Evolutionary conservation across 257 asterid genomes (phyloP), one percentile per base, ranked within the genome.

Genomic region (Catharanthus roseus): DNA sequence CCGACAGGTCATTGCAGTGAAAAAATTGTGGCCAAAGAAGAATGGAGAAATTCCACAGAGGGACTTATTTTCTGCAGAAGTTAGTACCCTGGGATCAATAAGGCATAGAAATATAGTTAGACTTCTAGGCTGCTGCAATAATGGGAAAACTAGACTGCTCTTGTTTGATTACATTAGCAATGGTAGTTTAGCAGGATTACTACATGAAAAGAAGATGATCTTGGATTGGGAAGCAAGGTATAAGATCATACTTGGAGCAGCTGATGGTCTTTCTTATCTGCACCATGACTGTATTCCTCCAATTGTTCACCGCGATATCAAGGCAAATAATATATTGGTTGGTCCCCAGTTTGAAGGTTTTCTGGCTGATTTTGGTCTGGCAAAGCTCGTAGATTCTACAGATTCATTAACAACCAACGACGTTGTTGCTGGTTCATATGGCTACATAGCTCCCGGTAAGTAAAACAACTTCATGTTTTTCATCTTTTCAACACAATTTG

Each of bases 241-340:
- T 76, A 89, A 77, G 70, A 84, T 89, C 76, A 72, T 85, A 39
- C 71, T 87, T 72, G 92, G 93, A 79, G 87, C 88, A 68, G 93
- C 96, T 67, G 85, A 87, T 70, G 96, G 96, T 3, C 75, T 89
- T 70, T 85, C 89, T 54, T 89, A 89, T 81, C 88, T 89, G 68
- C 96, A 89, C 81, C 96, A 89, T 77, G 93, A 87, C 75, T 89
- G 93, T 58, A 85, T 78, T 66, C 96, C 93, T 75, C 86, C 96
- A 39, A 89, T 87, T 54, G 83, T 87, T 79, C 93, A 89, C 41
- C 83, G 96, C 5, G 96, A 89, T 47, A 87, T 89, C 76, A 89
- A 89, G 78, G 76, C 87, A 80, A 89, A 85, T 78, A 89, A 89
- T 81, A 89, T 87, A 62, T 77, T 89, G 77, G 86, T 89, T 13